Evolutionary conservation across 192 early-diverging fungal genomes (phyloP).

Genomic region (Backusella macrospora): DNA sequence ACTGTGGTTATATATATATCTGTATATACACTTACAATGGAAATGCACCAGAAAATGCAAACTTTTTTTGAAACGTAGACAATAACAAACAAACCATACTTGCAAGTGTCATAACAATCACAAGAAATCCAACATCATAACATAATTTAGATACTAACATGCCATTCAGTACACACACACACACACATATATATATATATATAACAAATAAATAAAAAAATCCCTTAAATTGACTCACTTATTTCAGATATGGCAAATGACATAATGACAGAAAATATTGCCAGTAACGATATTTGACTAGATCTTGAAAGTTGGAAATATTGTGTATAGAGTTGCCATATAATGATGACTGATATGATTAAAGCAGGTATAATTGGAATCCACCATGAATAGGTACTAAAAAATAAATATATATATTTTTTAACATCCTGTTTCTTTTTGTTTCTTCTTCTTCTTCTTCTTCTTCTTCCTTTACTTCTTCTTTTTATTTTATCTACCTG

Average conservation of each 20-base stretch:
- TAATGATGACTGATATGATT: constrained; percentile 2
- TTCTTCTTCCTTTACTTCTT: too few relatives aligned
- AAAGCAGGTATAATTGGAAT: constrained; percentile 27
- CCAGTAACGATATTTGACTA: constrained; percentile 8
- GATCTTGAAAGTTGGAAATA: constrained; percentile 20
- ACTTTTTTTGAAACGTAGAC: constrained; percentile 32
- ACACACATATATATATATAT: neutral
- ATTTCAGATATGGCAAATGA: constrained; percentile 27
- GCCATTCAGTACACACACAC: neutral
- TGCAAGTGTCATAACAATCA: constrained; percentile 19
- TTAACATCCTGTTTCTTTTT: neutral
- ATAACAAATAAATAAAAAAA: neutral
- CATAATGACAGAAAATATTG: constrained; percentile 25
- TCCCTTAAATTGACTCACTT: constrained; percentile 17
- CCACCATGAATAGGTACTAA: constrained; percentile 25
- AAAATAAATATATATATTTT: neutral
- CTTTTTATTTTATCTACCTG: constrained; percentile 10
- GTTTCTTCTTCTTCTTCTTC: too few relatives aligned
- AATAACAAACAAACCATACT: constrained; percentile 20
- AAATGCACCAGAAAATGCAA: constrained; percentile 24
- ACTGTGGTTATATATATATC: too few relatives aligned
- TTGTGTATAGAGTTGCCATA: constrained; percentile 30
- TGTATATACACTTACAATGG: constrained; percentile 35
- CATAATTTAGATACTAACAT: constrained; percentile 27
- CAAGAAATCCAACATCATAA: constrained; percentile 30